These are phyloP conservation scores for Arachnomyces sp. DNA, from an alignment of 2,329 filamentous ascomycete species.

Conservation along the genomic window DNA sequence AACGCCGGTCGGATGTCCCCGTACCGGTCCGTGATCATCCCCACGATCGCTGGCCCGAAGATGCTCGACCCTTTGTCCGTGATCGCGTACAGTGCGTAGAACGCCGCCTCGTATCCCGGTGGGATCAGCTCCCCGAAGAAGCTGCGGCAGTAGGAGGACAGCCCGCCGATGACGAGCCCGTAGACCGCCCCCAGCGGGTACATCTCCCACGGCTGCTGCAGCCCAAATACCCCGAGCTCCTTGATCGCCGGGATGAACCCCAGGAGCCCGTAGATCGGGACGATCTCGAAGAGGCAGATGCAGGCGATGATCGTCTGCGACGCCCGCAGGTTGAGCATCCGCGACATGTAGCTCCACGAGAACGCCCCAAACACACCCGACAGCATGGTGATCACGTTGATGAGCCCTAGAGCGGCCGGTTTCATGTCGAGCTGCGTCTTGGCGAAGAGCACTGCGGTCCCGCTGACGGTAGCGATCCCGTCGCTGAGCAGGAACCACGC, in stretches of 20 bases:
- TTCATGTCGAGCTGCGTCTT: conserved; percentile 90
- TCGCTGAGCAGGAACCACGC: conserved; percentile 95
- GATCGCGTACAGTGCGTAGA: conserved; percentile 93
- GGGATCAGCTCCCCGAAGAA: conserved; percentile 91
- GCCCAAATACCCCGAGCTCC: conserved; percentile 64
- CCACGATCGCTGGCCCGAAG: conserved; percentile 90
- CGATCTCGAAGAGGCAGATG: conserved; percentile 81
- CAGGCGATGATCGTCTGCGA: conserved; percentile 89
- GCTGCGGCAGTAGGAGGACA: conserved; percentile 85
- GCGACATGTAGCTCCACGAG: conserved; percentile 74
- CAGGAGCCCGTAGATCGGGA: conserved; percentile 82
- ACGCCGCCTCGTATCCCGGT: conserved; percentile 86
- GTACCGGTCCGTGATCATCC: conserved; percentile 76
- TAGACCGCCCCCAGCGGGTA: conserved; percentile 85
- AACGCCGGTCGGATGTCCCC: conserved; percentile 81
- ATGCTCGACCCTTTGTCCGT: conserved; percentile 94
- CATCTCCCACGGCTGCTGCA: conserved; percentile 97
- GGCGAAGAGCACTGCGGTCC: conserved; percentile 89
- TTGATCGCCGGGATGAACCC: conserved; percentile 78
- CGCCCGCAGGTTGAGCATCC: conserved; percentile 59
- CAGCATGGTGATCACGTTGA: conserved; percentile 84
- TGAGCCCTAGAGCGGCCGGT: conserved; percentile 77
- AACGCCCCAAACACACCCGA: conserved; percentile 82
- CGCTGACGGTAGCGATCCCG: conserved; percentile 86
- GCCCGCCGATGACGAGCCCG: conserved; percentile 85